Base-by-base conservation (phyloP, 441 rosid genomes). In the Arabidopsis lyrata region DNA sequence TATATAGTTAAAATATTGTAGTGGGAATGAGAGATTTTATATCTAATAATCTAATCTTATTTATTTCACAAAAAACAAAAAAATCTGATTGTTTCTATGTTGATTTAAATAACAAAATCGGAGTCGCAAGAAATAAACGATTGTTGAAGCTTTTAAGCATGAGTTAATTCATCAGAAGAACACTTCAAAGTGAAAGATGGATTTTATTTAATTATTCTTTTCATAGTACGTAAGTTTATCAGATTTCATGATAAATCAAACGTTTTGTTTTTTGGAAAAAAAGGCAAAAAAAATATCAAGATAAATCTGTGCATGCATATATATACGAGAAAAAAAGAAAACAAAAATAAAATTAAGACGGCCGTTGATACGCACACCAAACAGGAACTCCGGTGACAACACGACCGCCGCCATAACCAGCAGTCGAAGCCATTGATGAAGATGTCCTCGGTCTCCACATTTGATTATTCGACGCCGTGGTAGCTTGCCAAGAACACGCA, bases 381-480 rank as follows among this genome's bases (percentile, higher is more conserved):
- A 81, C 75, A 3, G 83, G 86, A 75, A 85, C 56, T 36, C 83
- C 84, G 0, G 78, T 72, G 11, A 77, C 84, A 29, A 47, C 29
- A 67, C 77, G 66, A 13, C 77, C 61, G 9, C 74, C 79, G 3
- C 57, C 77, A 60, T 59, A 78, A 3, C 66, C 49, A 61, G 15
- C 50, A 22, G 57, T 49, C 36, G 54, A 35, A 29, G 70, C 78
- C 78, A 45, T 61, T 8, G 81, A 66, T 0, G 81, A 61, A 52
- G 80, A 78, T 5, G 49, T 58, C 42, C 58, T 42, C 5, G 14
- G 48, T 59, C 54, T 66, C 78, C 73, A 74, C 61, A 66, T 74
- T 0, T 63, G 49, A 45, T 20, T 27, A 24, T 20, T 68, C 38
- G 14, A 54, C 18, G 50, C 57, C 13, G 66, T 50, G 8, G 38